phyloP scores from a whole-genome alignment of 2,329 filamentous ascomycete species.

The Helotiales sp. region DNA sequence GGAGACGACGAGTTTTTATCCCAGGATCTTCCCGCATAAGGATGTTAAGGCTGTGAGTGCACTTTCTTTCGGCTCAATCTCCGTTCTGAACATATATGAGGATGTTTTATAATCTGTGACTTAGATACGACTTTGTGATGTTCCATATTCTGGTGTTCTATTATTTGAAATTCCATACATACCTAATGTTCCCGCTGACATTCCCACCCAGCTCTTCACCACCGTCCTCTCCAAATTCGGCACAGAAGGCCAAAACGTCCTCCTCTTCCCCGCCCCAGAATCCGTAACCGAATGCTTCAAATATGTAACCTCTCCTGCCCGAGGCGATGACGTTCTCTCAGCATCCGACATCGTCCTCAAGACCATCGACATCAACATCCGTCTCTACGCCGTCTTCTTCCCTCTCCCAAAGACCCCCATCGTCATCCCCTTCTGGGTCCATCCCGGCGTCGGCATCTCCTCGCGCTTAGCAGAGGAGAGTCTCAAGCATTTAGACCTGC shows the following conservation, averaged over 20 bases:
- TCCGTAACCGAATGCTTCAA: constrained; percentile 30
- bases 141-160: background rate
- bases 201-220: constrained; percentile 6
- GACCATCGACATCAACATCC: constrained; percentile 32
- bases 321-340: constrained; percentile 21
- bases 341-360: constrained; percentile 26
- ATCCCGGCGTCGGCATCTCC: constrained; percentile 53
- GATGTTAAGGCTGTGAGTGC: constrained; percentile 34
- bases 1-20: constrained; percentile 34
- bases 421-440: constrained; percentile 52
- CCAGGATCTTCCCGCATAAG: constrained; percentile 31
- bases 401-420: constrained; percentile 45
- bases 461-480: constrained; percentile 53
- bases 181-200: constrained; percentile 11
- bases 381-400: constrained; percentile 52
- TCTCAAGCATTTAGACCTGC: constrained; percentile 44
- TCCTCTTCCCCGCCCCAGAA: constrained; percentile 28
- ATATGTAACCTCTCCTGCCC: constrained; percentile 24
- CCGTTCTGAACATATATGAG: background rate
- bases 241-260: constrained; percentile 20
- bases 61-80: background rate
- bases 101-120: background rate
- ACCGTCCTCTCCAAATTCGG: constrained; percentile 20
- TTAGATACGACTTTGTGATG: background rate
- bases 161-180: no score